Base-by-base conservation (phyloP, 495 filamentous ascomycete genomes). In the Clavariopsis aquatica region DNA sequence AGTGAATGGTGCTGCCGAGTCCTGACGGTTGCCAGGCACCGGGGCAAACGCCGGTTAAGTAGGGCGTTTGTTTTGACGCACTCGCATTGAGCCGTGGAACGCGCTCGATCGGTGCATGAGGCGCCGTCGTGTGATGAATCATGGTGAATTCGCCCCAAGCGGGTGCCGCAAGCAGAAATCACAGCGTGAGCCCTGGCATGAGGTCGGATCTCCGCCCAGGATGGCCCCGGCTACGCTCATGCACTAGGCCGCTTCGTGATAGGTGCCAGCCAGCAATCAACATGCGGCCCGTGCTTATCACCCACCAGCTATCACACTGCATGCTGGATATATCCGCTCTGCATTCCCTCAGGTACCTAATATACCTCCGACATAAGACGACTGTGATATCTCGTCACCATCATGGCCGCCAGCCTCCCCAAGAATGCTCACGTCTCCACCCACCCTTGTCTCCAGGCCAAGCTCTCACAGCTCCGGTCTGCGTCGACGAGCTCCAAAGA, bases 401-500 rank as follows among this genome's bases (percentile, higher is more conserved):
- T 31, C 43, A 67, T 62, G 63, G 26, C 60, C n/a, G n/a, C n/a
- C 71, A 71, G 19, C 60, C 78, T 89, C 31, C 88, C 86, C 17
- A 56, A 81, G 28, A 93, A 92, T 73, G 86, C 94, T 55, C 91
- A 93, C 74, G 77, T 96, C 75, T 96, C 91, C 20, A 80, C 78
- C 24, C 93, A 98, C 71, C 93, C 93, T 24, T 96, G 91, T 74
- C 82, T 96, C 13, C 78, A 84, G 55, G 89, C 90, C 65, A 98
- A 98, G 80, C 87, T 98, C 69, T 91, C 89, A 38, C 90, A 92
- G 75, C 87, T 98, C 15, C 87, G 93, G 49, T 94, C 90, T 22
- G 75, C 82, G 27, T 78, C 75, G 43, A 87, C 91, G 49, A 83
- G 82, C 46, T 81, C 91, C 0, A 79, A 84, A 49, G 91, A 96